Conservation (phyloP, 495 filamentous ascomycete species). For the Aspergillus affinis region DNA sequence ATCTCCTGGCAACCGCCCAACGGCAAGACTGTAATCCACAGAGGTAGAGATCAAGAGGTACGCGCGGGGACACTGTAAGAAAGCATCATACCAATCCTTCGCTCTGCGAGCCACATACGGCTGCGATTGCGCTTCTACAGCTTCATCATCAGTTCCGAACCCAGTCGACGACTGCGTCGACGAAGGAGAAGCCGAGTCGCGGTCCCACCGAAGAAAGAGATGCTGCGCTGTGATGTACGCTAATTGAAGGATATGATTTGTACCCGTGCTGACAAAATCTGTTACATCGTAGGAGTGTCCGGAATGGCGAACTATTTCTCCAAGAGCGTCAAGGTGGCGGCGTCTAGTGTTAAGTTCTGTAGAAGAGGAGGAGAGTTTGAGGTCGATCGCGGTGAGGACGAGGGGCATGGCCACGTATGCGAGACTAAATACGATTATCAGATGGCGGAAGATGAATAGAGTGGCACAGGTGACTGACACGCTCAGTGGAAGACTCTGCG, state of each 20-base stretch:
- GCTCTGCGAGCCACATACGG: slow-evolving; percentile 8
- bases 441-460: background rate
- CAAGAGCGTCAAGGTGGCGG: slow-evolving; percentile 26
- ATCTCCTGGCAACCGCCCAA: slow-evolving; percentile 27
- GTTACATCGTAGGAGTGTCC: slow-evolving; percentile 34
- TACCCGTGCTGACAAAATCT: slow-evolving; percentile 30
- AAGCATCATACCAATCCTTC: slow-evolving; percentile 34
- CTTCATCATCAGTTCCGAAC: background rate
- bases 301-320: slow-evolving; percentile 32
- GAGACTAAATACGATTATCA: slow-evolving; percentile 14
- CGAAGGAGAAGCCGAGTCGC: background rate
- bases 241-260: slow-evolving; percentile 34
- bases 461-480: slow-evolving; percentile 22
- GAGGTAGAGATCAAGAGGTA: slow-evolving; percentile 36
- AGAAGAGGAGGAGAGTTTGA: slow-evolving; percentile 31
- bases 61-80: slow-evolving; percentile 30
- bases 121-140: background rate
- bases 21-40: slow-evolving; percentile 31
- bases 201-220: slow-evolving; percentile 24
- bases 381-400: slow-evolving; percentile 34
- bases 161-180: background rate
- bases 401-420: slow-evolving; percentile 38
- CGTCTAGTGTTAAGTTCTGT: slow-evolving; percentile 21
- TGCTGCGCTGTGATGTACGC: slow-evolving; percentile 32
- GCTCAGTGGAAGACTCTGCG: slow-evolving; percentile 30